These are phyloP conservation scores for Abrus pulchellus DNA, from an alignment of 306 rosid species.

Conservation along the genomic window DNA sequence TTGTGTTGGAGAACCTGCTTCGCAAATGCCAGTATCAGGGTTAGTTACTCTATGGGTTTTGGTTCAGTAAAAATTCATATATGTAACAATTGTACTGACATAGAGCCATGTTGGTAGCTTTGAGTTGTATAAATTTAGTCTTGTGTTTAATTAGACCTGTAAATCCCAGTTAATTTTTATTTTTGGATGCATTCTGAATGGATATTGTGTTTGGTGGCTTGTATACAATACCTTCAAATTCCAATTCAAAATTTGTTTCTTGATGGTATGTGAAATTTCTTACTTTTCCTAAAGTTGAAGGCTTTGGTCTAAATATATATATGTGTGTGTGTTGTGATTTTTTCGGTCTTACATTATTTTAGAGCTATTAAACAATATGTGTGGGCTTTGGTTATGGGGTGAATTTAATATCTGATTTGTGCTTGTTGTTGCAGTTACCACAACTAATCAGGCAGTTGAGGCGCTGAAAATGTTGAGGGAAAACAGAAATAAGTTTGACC, in stretches of 20 bases:
- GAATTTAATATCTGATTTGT: slow-evolving; percentile 43
- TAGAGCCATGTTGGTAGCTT: neutral
- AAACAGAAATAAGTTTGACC: slow-evolving; percentile 74
- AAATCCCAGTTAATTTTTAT: neutral
- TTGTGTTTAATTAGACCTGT: neutral
- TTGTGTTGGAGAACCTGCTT: slow-evolving; percentile 74
- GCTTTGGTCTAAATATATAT: slow-evolving; percentile 29
- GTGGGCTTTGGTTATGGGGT: neutral
- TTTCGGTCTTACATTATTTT: neutral
- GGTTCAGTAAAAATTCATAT: slow-evolving; percentile 3
- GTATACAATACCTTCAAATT: neutral
- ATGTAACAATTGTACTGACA: neutral
- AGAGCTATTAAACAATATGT: slow-evolving; percentile 4
- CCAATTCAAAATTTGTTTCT: slow-evolving; percentile 9
- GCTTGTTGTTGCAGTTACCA: slow-evolving; percentile 69
- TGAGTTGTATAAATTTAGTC: neutral
- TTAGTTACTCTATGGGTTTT: slow-evolving; percentile 46
- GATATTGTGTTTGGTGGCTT: neutral
- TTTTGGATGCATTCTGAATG: slow-evolving; percentile 1
- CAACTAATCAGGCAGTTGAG: slow-evolving; percentile 69
- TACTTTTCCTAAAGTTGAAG: slow-evolving; percentile 1
- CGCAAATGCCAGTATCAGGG: slow-evolving; percentile 90
- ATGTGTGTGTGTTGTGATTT: neutral
- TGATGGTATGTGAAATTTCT: neutral
- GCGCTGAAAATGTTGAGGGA: slow-evolving; percentile 84